These are phyloP conservation scores for Hermanozyma aechmeae DNA, from an alignment of 805 yeast species.

Conservation along the genomic window DNA sequence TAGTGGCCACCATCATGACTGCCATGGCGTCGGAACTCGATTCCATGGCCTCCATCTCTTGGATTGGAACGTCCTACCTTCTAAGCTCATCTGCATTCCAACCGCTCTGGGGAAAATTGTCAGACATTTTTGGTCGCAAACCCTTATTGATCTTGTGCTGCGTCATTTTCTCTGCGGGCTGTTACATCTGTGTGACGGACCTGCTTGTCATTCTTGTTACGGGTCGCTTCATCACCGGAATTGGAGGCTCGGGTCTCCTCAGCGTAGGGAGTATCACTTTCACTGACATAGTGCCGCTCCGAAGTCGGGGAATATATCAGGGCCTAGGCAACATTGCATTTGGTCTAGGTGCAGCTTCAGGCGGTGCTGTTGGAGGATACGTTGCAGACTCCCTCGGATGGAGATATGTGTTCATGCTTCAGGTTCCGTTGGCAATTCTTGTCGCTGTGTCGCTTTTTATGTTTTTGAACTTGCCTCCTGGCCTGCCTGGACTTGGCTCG, in stretches of 20 bases:
- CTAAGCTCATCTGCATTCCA: constrained; percentile 1
- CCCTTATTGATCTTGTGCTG: no score
- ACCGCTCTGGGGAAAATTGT: constrained; percentile 1
- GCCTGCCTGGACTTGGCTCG: not conserved
- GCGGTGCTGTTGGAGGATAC: not conserved
- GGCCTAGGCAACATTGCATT: constrained; percentile 1
- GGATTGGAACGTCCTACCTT: constrained; percentile 1
- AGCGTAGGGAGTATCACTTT: constrained; percentile 1
- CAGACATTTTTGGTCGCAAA: constrained; percentile 1
- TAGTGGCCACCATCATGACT: not conserved
- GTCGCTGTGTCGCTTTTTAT: not conserved
- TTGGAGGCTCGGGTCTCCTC: constrained; percentile 1
- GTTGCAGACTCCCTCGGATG: constrained; percentile 1
- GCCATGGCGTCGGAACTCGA: not conserved
- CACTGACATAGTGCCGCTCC: not conserved
- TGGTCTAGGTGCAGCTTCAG: constrained; percentile 1
- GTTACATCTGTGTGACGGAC: not conserved
- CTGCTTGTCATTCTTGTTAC: not conserved
- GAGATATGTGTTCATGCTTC: not conserved
- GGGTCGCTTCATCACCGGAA: not conserved
- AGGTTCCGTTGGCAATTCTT: not conserved
- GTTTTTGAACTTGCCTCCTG: not conserved
- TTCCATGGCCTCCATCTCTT: not conserved
- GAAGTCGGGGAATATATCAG: not conserved
- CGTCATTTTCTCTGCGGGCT: not conserved